Evolutionary conservation across 139 green algal species (phyloP).

Genomic region (Deuterostichococcus epilithicus): DNA sequence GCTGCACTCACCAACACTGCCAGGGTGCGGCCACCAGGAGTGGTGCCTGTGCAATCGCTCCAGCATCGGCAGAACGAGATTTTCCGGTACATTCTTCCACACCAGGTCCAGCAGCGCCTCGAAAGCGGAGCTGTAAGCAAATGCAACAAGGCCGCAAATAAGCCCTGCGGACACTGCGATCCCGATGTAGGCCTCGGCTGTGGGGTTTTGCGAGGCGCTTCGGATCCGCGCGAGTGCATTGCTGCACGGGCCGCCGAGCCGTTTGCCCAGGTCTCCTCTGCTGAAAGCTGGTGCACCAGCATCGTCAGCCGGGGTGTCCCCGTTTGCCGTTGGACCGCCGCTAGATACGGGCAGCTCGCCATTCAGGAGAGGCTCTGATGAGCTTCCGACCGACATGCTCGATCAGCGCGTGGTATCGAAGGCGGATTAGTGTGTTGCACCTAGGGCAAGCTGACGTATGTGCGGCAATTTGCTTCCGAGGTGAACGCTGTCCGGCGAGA

Average conservation of each 20-base stretch:
- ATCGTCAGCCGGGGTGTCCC: background rate
- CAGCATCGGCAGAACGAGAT: background rate
- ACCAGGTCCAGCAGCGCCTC: conserved; percentile 20
- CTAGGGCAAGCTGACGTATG: too few relatives aligned
- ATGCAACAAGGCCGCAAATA: conserved; percentile 24
- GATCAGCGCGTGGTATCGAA: background rate
- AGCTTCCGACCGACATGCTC: background rate
- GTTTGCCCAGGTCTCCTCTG: background rate
- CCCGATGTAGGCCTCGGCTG: background rate
- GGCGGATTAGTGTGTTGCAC: too few relatives aligned
- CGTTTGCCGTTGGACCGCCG: background rate
- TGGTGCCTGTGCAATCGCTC: background rate
- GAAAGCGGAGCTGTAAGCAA: conserved; percentile 30
- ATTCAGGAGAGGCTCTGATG: background rate
- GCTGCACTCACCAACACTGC: background rate
- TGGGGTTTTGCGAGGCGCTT: background rate
- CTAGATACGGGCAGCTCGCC: background rate
- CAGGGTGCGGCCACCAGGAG: conserved; percentile 1
- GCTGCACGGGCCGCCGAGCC: background rate
- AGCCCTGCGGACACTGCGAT: conserved; percentile 23
- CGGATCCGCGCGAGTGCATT: background rate
- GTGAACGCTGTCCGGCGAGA: too few relatives aligned
- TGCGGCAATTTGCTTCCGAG: too few relatives aligned
- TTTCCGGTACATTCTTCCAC: conserved; percentile 11
- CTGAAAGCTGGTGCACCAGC: background rate